Evolutionary conservation across 345 rosid genomes (phyloP).

Genomic region (Rhodamnia rubescens): DNA sequence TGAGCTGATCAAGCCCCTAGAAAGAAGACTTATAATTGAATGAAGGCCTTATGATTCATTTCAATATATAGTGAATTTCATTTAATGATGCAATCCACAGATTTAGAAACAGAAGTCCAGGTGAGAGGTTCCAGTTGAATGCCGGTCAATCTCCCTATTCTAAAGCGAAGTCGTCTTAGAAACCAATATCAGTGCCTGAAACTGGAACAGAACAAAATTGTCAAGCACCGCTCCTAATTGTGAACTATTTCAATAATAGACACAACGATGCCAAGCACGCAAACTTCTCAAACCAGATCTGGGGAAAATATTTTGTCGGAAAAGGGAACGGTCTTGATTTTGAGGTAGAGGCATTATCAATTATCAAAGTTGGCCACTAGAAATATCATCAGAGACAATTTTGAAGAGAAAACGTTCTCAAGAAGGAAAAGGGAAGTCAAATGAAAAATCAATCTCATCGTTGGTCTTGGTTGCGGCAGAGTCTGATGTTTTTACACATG

Average conservation of each 20-base stretch:
- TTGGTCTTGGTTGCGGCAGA: background rate
- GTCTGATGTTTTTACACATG: background rate
- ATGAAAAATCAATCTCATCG: background rate
- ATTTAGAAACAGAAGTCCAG: background rate
- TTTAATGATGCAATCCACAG: background rate
- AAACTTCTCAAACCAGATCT: background rate
- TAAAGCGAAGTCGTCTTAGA: background rate
- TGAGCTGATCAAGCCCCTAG: background rate
- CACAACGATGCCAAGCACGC: background rate
- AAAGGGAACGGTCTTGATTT: background rate
- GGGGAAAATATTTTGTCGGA: background rate
- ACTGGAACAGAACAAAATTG: background rate
- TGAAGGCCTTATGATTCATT: background rate
- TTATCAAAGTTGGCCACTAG: background rate
- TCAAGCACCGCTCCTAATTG: background rate
- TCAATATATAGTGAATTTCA: background rate
- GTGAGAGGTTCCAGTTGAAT: background rate
- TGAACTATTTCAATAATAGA: background rate
- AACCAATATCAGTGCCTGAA: background rate
- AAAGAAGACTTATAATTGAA: background rate
- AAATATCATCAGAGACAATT: background rate
- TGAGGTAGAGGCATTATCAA: background rate
- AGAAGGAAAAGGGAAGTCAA: background rate
- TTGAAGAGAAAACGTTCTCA: background rate
- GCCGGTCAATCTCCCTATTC: background rate